Conservation (phyloP, 495 filamentous ascomycete species). For the Umbilicaria muhlenbergii region DNA sequence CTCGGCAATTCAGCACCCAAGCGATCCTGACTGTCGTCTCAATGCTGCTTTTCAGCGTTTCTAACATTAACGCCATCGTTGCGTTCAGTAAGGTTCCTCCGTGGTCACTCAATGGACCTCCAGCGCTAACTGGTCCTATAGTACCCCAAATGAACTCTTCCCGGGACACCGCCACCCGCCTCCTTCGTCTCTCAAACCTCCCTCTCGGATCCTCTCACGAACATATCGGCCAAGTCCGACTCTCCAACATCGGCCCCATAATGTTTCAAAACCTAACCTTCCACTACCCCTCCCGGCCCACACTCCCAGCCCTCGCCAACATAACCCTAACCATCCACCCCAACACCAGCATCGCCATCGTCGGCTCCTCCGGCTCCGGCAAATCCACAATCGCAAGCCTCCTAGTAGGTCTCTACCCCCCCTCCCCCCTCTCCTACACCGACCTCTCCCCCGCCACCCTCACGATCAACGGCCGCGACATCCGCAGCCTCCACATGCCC, state of each 20-base stretch:
- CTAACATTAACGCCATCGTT: constrained; percentile 52
- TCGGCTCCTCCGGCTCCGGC: constrained; percentile 71
- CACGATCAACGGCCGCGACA: constrained; percentile 38
- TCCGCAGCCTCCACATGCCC: constrained; percentile 39
- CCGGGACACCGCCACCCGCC: constrained; percentile 51
- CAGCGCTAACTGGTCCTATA: constrained; percentile 10
- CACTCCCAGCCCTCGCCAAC: constrained; percentile 34
- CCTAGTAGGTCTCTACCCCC: constrained; percentile 48
- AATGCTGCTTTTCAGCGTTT: constrained; percentile 67
- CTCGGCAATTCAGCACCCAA: constrained; percentile 28
- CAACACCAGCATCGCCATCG: constrained; percentile 55
- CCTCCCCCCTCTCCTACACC: constrained; percentile 16
- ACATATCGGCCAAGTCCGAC: constrained; percentile 25
- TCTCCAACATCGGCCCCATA: constrained; percentile 42
- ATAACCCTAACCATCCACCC: constrained; percentile 43
- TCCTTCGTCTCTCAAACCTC: constrained; percentile 57
- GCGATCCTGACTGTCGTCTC: constrained; percentile 60
- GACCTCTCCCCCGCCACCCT: constrained; percentile 26
- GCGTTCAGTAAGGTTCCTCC: constrained; percentile 33
- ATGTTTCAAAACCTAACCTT: constrained; percentile 44
- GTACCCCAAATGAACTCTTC: constrained; percentile 69
- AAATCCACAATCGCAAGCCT: constrained; percentile 78
- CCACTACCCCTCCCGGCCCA: constrained; percentile 46
- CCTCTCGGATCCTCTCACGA: constrained; percentile 48
- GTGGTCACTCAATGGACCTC: not conserved